phyloP scores from a whole-genome alignment of 306 rosid species.

The Quercus parvula region DNA sequence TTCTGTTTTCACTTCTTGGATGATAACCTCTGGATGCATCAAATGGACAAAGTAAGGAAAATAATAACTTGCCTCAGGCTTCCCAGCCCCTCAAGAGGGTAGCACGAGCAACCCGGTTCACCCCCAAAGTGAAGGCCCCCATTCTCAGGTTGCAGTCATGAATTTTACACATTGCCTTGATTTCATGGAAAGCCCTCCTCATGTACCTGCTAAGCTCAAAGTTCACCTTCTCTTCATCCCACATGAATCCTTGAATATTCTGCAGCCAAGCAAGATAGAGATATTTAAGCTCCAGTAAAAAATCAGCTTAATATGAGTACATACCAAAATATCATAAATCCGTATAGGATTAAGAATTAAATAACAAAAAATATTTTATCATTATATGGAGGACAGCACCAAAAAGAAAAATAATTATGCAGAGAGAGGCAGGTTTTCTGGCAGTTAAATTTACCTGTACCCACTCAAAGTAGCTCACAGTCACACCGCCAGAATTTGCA shows the following conservation, averaged over 20 bases:
- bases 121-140: constrained; percentile 76
- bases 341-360: not conserved
- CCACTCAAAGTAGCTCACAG: constrained; percentile 82
- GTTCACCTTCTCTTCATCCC: constrained; percentile 74
- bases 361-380: not conserved
- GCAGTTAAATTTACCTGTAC: constrained; percentile 53
- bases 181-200: constrained; percentile 53
- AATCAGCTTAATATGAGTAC: not conserved
- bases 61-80: constrained; percentile 31
- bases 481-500: constrained; percentile 77
- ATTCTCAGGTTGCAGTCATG: constrained; percentile 60
- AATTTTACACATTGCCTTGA: constrained; percentile 61
- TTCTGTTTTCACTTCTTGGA: not conserved
- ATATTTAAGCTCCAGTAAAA: not conserved
- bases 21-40: not conserved
- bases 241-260: constrained; percentile 85
- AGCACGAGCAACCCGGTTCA: constrained; percentile 72
- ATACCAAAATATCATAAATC: not conserved
- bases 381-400: not conserved
- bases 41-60: not conserved
- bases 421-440: not conserved
- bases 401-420: not conserved
- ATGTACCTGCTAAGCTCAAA: constrained; percentile 59
- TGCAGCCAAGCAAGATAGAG: constrained; percentile 18
- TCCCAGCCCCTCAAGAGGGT: constrained; percentile 75